These are phyloP conservation scores for Blastomyces percursus DNA, from an alignment of 2,329 filamentous ascomycete genomes.

Conservation along the genomic window DNA sequence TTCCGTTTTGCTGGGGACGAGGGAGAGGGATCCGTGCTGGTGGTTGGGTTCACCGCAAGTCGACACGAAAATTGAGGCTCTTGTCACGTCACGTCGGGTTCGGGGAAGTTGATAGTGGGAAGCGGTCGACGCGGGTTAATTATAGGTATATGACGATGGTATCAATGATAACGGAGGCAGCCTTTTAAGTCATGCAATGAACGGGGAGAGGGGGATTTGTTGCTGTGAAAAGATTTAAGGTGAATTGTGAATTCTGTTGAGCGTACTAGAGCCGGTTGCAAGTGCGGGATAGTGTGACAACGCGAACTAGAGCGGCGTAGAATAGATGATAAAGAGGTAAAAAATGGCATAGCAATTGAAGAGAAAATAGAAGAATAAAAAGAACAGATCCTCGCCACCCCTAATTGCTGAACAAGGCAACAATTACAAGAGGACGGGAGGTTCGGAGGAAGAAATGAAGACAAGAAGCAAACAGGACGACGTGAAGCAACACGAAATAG, in stretches of 20 bases:
- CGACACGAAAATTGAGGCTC: not conserved
- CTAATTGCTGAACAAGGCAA: slow-evolving; percentile 4
- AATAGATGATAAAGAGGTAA: not conserved
- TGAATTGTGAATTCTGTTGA: not conserved
- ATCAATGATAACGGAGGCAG: not conserved
- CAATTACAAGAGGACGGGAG: slow-evolving; percentile 11
- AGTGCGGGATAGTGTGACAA: not conserved
- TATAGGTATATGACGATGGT: not conserved
- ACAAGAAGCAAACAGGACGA: slow-evolving; percentile 3
- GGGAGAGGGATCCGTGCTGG: not conserved
- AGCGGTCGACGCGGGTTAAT: not conserved
- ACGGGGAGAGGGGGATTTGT: not conserved
- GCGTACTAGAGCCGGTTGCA: not conserved
- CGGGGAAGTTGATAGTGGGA: not conserved
- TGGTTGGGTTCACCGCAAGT: not conserved
- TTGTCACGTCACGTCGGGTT: not conserved
- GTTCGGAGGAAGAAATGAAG: slow-evolving; percentile 7
- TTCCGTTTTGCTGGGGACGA: not conserved
- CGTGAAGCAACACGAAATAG: slow-evolving; percentile 5
- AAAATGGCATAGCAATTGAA: not conserved
- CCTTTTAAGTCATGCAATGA: not conserved
- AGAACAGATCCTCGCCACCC: slow-evolving; percentile 4
- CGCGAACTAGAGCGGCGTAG: not conserved
- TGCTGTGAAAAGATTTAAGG: not conserved
- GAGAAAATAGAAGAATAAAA: not conserved